Conservation (phyloP, 257 asterid genomes). For the Lycium barbarum region DNA sequence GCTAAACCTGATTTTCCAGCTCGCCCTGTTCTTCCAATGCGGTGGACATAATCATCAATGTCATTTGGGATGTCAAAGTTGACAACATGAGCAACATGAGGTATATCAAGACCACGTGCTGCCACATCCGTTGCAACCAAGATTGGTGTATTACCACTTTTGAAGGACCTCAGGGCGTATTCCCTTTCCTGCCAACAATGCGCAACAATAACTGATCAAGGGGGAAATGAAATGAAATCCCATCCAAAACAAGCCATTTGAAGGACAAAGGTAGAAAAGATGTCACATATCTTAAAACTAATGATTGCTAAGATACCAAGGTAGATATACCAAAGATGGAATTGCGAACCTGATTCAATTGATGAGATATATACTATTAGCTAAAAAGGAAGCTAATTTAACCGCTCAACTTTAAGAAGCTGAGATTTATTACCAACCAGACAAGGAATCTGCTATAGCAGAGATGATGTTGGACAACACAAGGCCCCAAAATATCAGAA, state of each 20-base stretch:
- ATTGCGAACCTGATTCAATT: neutral
- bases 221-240: neutral
- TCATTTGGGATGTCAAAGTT: constrained; percentile 95
- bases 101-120: constrained; percentile 97
- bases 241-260: neutral
- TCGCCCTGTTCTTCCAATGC: constrained; percentile 94
- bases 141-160: constrained; percentile 84
- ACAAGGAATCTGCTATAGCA: neutral
- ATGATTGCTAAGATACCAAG: neutral
- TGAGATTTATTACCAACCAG: neutral
- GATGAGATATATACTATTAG: neutral
- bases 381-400: neutral
- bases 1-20: constrained; percentile 93
- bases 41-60: constrained; percentile 93
- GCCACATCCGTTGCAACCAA: constrained; percentile 96
- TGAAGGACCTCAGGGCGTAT: constrained; percentile 83
- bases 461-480: neutral
- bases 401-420: neutral
- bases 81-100: constrained; percentile 94
- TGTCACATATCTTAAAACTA: neutral
- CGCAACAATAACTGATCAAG: constrained; percentile 3
- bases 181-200: constrained; percentile 76
- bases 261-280: neutral
- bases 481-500: neutral
- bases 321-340: neutral